Evolutionary conservation across 2,329 filamentous ascomycete genomes (phyloP).

Genomic region (Fusarium graminum): DNA sequence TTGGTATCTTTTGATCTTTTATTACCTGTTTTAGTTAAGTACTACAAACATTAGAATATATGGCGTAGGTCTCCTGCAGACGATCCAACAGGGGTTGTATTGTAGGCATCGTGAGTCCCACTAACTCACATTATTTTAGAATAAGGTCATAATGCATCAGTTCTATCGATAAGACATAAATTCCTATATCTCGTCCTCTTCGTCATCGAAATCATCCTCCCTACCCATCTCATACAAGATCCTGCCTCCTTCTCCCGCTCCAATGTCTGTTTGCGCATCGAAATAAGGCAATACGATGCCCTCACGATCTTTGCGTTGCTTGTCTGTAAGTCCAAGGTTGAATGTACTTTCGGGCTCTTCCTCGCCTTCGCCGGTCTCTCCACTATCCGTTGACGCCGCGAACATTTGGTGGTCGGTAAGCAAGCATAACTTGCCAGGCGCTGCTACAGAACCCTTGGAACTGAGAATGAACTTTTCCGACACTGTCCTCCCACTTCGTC

Average conservation of each 20-base stretch:
- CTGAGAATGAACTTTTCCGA: slow-evolving; percentile 73
- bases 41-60: no score
- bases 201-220: slow-evolving; percentile 97
- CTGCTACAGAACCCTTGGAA: slow-evolving; percentile 44
- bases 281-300: slow-evolving; percentile 95
- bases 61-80: no score
- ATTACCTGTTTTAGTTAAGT: no score
- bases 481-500: slow-evolving; percentile 84
- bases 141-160: slow-evolving; percentile 4
- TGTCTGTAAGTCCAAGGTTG: slow-evolving; percentile 86
- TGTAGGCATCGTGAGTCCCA: no score
- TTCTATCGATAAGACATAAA: not conserved
- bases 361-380: slow-evolving; percentile 57
- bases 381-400: slow-evolving; percentile 57
- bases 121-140: not conserved
- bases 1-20: no score
- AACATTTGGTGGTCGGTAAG: slow-evolving; percentile 84
- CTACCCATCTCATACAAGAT: slow-evolving; percentile 97
- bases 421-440: slow-evolving; percentile 62
- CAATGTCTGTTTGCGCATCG: slow-evolving; percentile 88
- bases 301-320: slow-evolving; percentile 87
- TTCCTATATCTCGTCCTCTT: slow-evolving; percentile 86
- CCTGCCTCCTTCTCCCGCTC: slow-evolving; percentile 85
- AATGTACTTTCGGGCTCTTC: slow-evolving; percentile 82
- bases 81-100: no score